phyloP scores from a whole-genome alignment of 2,329 filamentous ascomycete species.

The Aspergillus sp. region DNA sequence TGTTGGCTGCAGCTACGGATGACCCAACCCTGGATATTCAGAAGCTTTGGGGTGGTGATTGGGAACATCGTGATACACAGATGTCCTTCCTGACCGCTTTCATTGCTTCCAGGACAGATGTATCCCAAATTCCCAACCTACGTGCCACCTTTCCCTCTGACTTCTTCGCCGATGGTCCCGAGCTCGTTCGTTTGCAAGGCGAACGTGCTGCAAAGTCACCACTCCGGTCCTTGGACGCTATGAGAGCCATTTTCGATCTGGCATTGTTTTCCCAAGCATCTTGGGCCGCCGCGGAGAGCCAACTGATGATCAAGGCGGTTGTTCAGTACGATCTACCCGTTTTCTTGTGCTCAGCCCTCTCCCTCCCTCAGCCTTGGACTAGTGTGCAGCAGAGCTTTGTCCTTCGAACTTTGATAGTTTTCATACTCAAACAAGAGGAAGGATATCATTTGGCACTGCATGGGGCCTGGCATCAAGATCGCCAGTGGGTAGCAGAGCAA shows the following conservation, averaged over 20 bases:
- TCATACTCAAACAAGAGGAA: conserved; percentile 74
- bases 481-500: conserved; percentile 78
- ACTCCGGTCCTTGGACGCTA: conserved; percentile 82
- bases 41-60: conserved; percentile 82
- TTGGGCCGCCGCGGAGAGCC: conserved; percentile 57
- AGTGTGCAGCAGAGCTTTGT: conserved; percentile 52
- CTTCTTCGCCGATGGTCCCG: conserved; percentile 63
- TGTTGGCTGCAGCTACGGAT: conserved; percentile 69
- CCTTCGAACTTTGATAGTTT: conserved; percentile 68
- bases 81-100: conserved; percentile 92
- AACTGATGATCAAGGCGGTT: conserved; percentile 61
- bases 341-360: conserved; percentile 54
- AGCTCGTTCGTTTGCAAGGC: conserved; percentile 61
- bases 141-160: conserved; percentile 72
- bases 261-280: conserved; percentile 61
- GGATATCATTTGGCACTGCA: conserved; percentile 88
- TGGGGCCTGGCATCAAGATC: conserved; percentile 88
- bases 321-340: conserved; percentile 56
- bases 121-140: conserved; percentile 79
- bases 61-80: conserved; percentile 84
- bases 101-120: conserved; percentile 76
- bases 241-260: conserved; percentile 67
- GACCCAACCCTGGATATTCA: conserved; percentile 76
- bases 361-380: conserved; percentile 53
- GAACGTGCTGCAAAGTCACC: conserved; percentile 77